Percentiles rank a stretch among this genome's conserved stretches.
Evolutionary conservation across 352 stramenopile species (phyloP).

Genomic region (Pythium folliculosum): DNA sequence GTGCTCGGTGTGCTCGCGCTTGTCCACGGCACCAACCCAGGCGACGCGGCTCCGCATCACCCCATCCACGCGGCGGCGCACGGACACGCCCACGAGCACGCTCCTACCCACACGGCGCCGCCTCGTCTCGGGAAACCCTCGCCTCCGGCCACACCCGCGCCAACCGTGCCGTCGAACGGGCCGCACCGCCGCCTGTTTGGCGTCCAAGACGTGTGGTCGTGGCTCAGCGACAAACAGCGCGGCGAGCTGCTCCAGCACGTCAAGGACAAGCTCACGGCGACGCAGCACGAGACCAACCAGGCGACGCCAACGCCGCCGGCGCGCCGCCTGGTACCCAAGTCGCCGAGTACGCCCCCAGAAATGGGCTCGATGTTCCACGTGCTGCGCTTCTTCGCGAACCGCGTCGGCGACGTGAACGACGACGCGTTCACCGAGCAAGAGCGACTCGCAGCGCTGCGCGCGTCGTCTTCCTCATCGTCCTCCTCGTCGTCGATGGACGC

Average conservation of each 20-base stretch:
- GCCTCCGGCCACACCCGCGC: not conserved
- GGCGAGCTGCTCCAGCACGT: slow-evolving; percentile 3
- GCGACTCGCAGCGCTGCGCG: slow-evolving; percentile 1
- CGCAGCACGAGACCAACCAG: not conserved
- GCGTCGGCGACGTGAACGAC: slow-evolving; percentile 11
- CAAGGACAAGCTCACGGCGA: not conserved
- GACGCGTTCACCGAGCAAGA: slow-evolving; percentile 3
- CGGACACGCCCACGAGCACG: not conserved
- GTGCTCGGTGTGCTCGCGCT: no score
- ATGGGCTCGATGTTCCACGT: slow-evolving; percentile 9
- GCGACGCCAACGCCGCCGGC: not conserved
- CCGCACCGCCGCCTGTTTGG: slow-evolving; percentile 1
- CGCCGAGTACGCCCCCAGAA: not conserved
- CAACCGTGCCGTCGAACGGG: not conserved
- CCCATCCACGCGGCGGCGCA: not conserved
- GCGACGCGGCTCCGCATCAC: no score
- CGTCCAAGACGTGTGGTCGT: not conserved
- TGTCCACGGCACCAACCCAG: no score
- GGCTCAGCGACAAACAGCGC: slow-evolving; percentile 1
- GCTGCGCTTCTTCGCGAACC: slow-evolving; percentile 18
- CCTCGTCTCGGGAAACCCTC: not conserved
- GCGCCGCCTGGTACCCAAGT: slow-evolving; percentile 1
- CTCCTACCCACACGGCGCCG: not conserved
- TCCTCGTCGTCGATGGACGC: slow-evolving; percentile 37
- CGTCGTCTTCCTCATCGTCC: slow-evolving; percentile 24